Evolutionary conservation across 2,329 filamentous ascomycete species (phyloP), one percentile per base, ranked within the genome.

Genomic region (Metarhizium album): DNA sequence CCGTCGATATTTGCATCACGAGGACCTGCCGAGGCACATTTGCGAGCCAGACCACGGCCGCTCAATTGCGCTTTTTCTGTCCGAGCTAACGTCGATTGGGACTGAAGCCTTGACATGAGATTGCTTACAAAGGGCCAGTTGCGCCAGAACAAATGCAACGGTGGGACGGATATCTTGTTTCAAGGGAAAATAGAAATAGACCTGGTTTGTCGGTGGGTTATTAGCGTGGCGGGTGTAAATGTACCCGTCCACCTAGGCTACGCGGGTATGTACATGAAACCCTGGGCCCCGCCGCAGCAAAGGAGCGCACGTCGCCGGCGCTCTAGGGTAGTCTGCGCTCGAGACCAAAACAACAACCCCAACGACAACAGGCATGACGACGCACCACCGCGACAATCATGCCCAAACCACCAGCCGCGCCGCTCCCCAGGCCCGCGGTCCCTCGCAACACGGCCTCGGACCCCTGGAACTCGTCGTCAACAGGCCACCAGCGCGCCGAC

Each of bases 401-500:
- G 14, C 38, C 13, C 24, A 20, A 24, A n/a, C 20, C 27, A 47
- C 42, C 40, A 29, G 50, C 45, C 50, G 50, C 54, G 7, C 33
- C 54, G 23, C 54, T 62, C 0, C 55, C 63, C 51, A 67, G 60
- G 53, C 65, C 68, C 31, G 68, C 72, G 20, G 62, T 71, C 46
- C 73, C 76, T 22, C 64, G 60, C 35, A 64, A 68, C 60, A 65
- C 67, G 24, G 67, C 68, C 53, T 86, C 84, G 59, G 83, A 86
- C 64, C 74, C 80, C 4, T 87, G 82, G 82, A 89, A 89, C 67
- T 83, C 82, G 14, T 80, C 82, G 13, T 82, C 84, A 5, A 83
- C 84, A 1, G 87, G 87, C 45, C 88, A 95, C 64, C 90, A 95
- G 67, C 77, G 82, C 40, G 80, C 86, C 42, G 86, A 91, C 53